A percentile compares a stretch with the other conserved stretches of the same genome.
Evolutionary conservation across 116 monocot genomes (phyloP).

Genomic region (Thalassia testudinum): DNA sequence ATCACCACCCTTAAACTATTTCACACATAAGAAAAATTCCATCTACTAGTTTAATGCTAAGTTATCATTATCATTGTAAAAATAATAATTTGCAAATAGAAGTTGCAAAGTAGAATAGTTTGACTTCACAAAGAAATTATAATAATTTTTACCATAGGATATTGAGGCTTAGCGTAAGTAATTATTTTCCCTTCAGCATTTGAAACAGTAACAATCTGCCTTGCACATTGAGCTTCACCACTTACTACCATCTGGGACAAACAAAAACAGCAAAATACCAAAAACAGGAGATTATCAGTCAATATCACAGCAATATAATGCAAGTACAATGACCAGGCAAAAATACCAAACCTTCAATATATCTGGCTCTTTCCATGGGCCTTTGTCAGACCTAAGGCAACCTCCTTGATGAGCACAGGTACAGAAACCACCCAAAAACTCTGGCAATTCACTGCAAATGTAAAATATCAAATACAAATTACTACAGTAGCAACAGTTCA

Average conservation of each 20-base stretch:
- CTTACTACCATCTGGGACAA: slow-evolving; percentile 52
- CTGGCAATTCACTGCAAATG: slow-evolving; percentile 59
- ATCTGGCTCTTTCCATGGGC: slow-evolving; percentile 88
- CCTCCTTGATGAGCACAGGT: slow-evolving; percentile 83
- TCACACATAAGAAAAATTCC: not conserved
- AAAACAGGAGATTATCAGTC: not conserved
- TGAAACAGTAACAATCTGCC: slow-evolving; percentile 78
- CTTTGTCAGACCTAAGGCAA: slow-evolving; percentile 82
- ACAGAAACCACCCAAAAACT: slow-evolving; percentile 89
- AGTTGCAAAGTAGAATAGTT: not conserved
- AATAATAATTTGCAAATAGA: not conserved
- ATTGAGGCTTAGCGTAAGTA: slow-evolving; percentile 70
- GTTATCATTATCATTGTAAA: too few relatives aligned
- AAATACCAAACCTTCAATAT: slow-evolving; percentile 52
- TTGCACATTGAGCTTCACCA: slow-evolving; percentile 75
- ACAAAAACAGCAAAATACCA: slow-evolving; percentile 1
- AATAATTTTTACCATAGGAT: slow-evolving; percentile 17
- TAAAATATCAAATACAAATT: slow-evolving; percentile 3
- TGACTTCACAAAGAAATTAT: not conserved
- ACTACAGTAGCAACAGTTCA: not conserved
- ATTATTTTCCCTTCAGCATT: slow-evolving; percentile 70
- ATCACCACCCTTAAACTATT: slow-evolving; percentile 72
- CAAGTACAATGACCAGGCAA: too few relatives aligned
- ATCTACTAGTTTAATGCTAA: too few relatives aligned
- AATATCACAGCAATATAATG: too few relatives aligned